phyloP scores from a whole-genome alignment of 75 land plant genomes.

The Selaginella moellendorffii region DNA sequence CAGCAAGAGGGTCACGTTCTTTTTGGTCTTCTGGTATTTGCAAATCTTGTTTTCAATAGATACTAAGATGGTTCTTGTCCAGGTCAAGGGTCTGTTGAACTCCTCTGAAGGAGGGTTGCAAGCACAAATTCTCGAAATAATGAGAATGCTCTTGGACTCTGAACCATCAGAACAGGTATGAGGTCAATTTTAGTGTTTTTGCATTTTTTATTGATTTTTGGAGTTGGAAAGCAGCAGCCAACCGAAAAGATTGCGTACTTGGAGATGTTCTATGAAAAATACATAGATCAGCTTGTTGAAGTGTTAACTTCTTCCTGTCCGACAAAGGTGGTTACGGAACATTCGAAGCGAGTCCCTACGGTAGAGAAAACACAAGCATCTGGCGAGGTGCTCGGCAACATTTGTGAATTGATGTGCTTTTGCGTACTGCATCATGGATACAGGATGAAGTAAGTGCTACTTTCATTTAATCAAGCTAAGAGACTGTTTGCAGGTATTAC shows the following conservation, averaged over 20 bases:
- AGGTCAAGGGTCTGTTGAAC: constrained; percentile 80
- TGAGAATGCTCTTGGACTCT: constrained; percentile 77
- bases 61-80: background rate
- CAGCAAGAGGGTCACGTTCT: constrained; percentile 49
- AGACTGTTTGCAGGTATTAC: constrained; percentile 67
- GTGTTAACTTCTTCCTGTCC: constrained; percentile 49
- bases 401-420: constrained; percentile 86
- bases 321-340: constrained; percentile 18
- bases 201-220: background rate
- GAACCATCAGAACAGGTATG: constrained; percentile 22
- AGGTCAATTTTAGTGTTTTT: background rate
- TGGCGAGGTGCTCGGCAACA: constrained; percentile 70
- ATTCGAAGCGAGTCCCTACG: constrained; percentile 13
- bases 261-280: constrained; percentile 76
- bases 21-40: constrained; percentile 67
- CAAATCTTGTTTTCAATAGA: background rate
- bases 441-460: constrained; percentile 57
- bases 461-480: background rate
- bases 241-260: constrained; percentile 42
- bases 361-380: constrained; percentile 13
- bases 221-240: constrained; percentile 15
- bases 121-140: constrained; percentile 84
- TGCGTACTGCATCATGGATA: constrained; percentile 83
- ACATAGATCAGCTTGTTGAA: constrained; percentile 68
- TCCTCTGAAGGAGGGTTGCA: constrained; percentile 77